Evolutionary conservation across 805 yeast genomes (phyloP), one percentile per base, ranked within the genome.

Genomic region (Kodamaea neixiangensis): DNA sequence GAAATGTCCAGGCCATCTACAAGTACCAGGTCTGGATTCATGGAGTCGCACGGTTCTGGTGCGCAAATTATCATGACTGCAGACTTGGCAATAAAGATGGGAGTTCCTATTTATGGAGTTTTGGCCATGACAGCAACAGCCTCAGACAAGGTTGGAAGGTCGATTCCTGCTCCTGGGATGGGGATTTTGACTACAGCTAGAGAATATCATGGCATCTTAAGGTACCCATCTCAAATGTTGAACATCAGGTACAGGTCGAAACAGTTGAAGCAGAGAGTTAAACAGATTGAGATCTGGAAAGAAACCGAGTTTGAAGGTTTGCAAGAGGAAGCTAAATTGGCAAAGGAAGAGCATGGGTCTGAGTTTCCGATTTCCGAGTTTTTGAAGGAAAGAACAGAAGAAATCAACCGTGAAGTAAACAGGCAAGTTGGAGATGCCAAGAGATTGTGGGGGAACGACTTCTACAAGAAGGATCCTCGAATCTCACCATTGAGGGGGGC

Each of bases 11-110:
- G 99, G 76, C 99, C 99, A 51, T 81, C 97, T 49, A 92, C 99
- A 47, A 87, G 97, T 37, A 79, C 96, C 44, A 89, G 99, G 81
- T 81, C 86, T 62, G 99, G 99, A 61, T 94, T 94, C 80, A 94
- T 94, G 98, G 99, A 94, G 80, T 86, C 99, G 38, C 99, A 94
- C 76, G 99, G 99, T 80, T 83, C 98, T 48, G 99, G 99, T 84
- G 87, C 89, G 61, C 97, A 94, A 79, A 86, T 94, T 58, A 82
- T 94, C 58, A 94, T 94, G 99, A 82, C 85, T 59, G 99, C 97
- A 48, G 90, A 87, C 59, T 78, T 94, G 59, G 99, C 99, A 35
- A 64, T 94, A 59, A 83, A 87, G 68, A 94, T 94, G 99, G 99
- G 99, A 78, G 97, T 96, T 62, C 99, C 99, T 69, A 89, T 94